phyloP scores from a whole-genome alignment of 148 eudicot genomes.

The Linanthus parryae region DNA sequence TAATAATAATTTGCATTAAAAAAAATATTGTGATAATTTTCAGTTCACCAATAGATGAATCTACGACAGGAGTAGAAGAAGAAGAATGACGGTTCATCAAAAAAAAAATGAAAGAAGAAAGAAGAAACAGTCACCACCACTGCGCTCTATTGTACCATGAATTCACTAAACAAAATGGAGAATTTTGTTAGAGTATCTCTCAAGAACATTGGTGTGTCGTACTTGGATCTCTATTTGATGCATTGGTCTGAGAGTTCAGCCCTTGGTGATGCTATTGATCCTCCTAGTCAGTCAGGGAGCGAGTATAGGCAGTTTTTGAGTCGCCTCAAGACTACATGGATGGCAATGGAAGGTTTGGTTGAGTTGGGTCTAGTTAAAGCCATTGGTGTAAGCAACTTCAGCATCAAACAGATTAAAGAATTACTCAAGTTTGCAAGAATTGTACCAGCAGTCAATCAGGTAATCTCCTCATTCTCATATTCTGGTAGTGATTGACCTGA shows the following conservation, averaged over 20 bases:
- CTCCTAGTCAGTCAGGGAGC: slow-evolving; percentile 25
- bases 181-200: slow-evolving; percentile 27
- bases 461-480: no score
- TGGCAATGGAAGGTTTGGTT: slow-evolving; percentile 24
- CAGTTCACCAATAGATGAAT: no score
- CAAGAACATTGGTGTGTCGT: slow-evolving; percentile 27
- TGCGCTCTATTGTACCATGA: slow-evolving; percentile 26
- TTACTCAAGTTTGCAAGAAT: slow-evolving; percentile 26
- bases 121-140: no score
- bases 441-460: slow-evolving; percentile 31
- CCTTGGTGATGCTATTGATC: slow-evolving; percentile 30
- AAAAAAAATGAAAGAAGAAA: no score
- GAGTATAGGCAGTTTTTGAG: slow-evolving; percentile 25
- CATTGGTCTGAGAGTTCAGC: slow-evolving; percentile 31
- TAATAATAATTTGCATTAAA: no score
- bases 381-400: slow-evolving; percentile 28
- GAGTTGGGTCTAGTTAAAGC: slow-evolving; percentile 26
- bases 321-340: slow-evolving; percentile 25
- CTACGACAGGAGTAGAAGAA: no score
- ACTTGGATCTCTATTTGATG: slow-evolving; percentile 33
- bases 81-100: no score
- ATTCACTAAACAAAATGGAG: slow-evolving; percentile 29
- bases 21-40: no score
- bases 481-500: no score
- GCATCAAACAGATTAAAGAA: slow-evolving; percentile 21